These are phyloP conservation scores for Cryptococcus sp. DNA, from an alignment of 1,284 basidiomycete genomes.

Conservation along the genomic window DNA sequence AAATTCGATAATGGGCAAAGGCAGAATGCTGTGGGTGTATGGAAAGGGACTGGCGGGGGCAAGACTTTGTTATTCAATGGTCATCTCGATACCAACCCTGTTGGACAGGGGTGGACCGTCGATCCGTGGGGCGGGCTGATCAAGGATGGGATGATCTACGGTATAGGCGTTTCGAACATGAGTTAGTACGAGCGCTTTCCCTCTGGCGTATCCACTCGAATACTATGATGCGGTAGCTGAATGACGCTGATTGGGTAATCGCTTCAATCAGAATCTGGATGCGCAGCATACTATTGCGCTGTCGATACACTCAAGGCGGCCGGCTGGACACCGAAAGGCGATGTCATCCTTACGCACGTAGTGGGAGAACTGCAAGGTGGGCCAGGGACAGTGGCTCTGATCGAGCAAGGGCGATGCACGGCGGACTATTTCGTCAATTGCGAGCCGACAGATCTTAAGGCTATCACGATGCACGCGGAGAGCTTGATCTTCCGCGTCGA, in stretches of 20 bases:
- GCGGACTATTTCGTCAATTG: constrained; percentile 27
- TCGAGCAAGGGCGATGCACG: constrained; percentile 18
- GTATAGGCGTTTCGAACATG: constrained; percentile 25
- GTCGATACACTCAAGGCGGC: constrained; percentile 16
- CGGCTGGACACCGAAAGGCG: constrained; percentile 18
- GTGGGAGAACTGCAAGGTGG: constrained; percentile 24
- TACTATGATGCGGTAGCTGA: not conserved
- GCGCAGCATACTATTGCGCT: constrained; percentile 21
- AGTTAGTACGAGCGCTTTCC: constrained; percentile 2
- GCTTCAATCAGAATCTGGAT: constrained; percentile 11
- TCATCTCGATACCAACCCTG: constrained; percentile 22
- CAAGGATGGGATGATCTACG: constrained; percentile 17
- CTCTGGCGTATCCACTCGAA: too few relatives aligned
- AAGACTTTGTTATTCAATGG: constrained; percentile 20
- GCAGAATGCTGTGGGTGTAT: constrained; percentile 21
- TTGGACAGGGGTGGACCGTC: constrained; percentile 20
- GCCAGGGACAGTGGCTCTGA: constrained; percentile 19
- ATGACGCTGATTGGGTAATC: not conserved
- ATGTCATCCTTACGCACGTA: constrained; percentile 17
- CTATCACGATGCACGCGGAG: constrained; percentile 25
- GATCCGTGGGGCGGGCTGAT: constrained; percentile 21
- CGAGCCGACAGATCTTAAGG: constrained; percentile 23
- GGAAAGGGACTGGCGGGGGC: constrained; percentile 17
- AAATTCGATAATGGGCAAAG: constrained; percentile 14
- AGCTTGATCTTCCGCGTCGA: constrained; percentile 17